Conservation (phyloP, 2,329 filamentous ascomycete species). For the Hyphodiscus sp. region DNA sequence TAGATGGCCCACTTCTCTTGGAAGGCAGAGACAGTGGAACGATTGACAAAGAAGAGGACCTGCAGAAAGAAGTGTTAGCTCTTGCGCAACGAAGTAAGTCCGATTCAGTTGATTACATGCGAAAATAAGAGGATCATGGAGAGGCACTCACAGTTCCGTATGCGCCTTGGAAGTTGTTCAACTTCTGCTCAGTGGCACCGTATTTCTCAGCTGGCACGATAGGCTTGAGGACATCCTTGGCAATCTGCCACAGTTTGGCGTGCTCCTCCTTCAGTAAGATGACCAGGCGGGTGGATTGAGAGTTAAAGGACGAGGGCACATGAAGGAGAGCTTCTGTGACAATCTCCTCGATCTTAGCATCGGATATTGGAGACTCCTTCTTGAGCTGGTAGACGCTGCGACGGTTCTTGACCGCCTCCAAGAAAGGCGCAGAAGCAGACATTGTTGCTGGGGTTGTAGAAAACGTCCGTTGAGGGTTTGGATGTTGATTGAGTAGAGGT, state of each 20-base stretch:
- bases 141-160: constrained; percentile 63
- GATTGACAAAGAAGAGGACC: constrained; percentile 84
- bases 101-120: too few species aligned
- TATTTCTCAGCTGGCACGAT: constrained; percentile 52
- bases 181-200: constrained; percentile 14
- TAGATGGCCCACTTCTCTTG: constrained; percentile 66
- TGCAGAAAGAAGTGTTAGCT: constrained; percentile 23
- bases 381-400: constrained; percentile 62
- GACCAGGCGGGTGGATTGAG: constrained; percentile 71
- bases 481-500: not conserved
- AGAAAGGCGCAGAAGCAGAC: not conserved
- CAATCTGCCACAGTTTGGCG: constrained; percentile 79
- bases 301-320: constrained; percentile 86
- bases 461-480: not conserved
- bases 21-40: constrained; percentile 55
- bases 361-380: constrained; percentile 54
- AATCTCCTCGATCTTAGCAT: constrained; percentile 55
- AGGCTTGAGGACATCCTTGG: constrained; percentile 55
- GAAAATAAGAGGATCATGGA: too few species aligned
- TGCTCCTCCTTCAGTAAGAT: constrained; percentile 78
- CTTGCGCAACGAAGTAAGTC: too few species aligned
- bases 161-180: constrained; percentile 56
- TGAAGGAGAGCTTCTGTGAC: constrained; percentile 56
- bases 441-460: not conserved
- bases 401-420: constrained; percentile 47